These are phyloP conservation scores for Orychophragmus violaceus DNA, from an alignment of 345 rosid genomes.

Conservation along the genomic window DNA sequence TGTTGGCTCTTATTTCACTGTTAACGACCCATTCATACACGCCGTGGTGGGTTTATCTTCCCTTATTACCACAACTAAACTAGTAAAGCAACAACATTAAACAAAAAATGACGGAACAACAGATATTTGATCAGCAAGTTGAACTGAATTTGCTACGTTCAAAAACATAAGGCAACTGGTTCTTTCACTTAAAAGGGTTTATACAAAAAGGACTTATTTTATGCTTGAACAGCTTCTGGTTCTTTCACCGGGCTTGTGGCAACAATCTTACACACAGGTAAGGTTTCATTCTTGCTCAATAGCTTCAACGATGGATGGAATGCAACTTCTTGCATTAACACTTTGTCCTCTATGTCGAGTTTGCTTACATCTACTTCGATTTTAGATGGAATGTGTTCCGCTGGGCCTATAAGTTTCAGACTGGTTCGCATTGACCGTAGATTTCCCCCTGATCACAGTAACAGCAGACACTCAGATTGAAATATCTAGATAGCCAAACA, in stretches of 20 bases:
- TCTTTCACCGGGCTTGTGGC: constrained; percentile 35
- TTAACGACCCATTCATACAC: background rate
- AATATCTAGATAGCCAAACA: background rate
- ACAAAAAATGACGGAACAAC: background rate
- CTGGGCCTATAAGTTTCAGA: constrained; percentile 55
- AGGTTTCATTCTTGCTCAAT: constrained; percentile 59
- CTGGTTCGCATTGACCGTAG: constrained; percentile 44
- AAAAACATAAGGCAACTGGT: background rate
- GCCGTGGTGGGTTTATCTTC: background rate
- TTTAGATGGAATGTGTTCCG: constrained; percentile 73
- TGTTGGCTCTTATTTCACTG: background rate
- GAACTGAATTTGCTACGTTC: background rate
- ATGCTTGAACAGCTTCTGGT: constrained; percentile 27
- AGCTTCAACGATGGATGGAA: constrained; percentile 73
- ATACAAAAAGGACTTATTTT: constrained; percentile 6
- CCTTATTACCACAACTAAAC: too few relatives aligned
- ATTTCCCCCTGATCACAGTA: constrained; percentile 59
- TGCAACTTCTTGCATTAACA: constrained; percentile 48
- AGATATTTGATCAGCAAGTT: background rate
- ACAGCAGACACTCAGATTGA: background rate
- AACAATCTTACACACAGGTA: constrained; percentile 75
- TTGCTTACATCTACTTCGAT: constrained; percentile 82
- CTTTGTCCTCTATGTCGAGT: constrained; percentile 66
- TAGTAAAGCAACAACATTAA: background rate
- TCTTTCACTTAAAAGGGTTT: background rate